Percentiles rank a stretch among this genome's conserved stretches.
Evolutionary conservation across 2,329 filamentous ascomycete species (phyloP).

Genomic region (Talaromyces marneffei): DNA sequence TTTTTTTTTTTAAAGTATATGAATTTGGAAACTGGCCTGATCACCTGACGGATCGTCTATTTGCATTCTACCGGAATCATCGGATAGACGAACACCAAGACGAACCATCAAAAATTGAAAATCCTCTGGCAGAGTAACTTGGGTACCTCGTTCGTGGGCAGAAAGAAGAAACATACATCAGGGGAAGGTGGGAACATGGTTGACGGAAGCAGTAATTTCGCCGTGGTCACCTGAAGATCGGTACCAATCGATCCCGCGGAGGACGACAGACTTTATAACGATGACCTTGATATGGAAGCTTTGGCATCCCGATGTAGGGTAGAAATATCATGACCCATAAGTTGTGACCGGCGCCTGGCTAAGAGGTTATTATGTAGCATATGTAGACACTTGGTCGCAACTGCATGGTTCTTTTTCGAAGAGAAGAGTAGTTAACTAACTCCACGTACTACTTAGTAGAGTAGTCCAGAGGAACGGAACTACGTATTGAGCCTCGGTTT

Average conservation of each 20-base stretch:
- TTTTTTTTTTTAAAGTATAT: not conserved
- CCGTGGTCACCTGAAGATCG: not conserved
- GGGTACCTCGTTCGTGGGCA: not conserved
- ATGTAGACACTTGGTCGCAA: not conserved
- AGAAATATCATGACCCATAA: not conserved
- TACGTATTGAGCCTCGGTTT: constrained; percentile 3
- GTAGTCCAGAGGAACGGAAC: not conserved
- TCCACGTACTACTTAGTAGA: not conserved
- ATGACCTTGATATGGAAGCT: not conserved
- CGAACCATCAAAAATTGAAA: not conserved
- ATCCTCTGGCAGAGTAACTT: not conserved
- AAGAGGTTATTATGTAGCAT: not conserved
- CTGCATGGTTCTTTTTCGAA: no score
- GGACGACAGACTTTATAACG: not conserved
- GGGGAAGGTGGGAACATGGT: not conserved
- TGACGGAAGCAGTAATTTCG: not conserved
- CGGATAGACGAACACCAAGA: not conserved
- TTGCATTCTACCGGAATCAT: not conserved
- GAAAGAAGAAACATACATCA: not conserved
- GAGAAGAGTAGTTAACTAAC: no score
- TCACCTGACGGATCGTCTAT: not conserved
- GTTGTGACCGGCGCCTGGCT: not conserved
- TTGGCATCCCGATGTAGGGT: not conserved
- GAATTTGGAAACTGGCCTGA: not conserved
- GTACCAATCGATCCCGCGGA: not conserved